These are phyloP conservation scores for Blepharisma stoltei DNA, from an alignment of 73 alveolate species.

Conservation along the genomic window DNA sequence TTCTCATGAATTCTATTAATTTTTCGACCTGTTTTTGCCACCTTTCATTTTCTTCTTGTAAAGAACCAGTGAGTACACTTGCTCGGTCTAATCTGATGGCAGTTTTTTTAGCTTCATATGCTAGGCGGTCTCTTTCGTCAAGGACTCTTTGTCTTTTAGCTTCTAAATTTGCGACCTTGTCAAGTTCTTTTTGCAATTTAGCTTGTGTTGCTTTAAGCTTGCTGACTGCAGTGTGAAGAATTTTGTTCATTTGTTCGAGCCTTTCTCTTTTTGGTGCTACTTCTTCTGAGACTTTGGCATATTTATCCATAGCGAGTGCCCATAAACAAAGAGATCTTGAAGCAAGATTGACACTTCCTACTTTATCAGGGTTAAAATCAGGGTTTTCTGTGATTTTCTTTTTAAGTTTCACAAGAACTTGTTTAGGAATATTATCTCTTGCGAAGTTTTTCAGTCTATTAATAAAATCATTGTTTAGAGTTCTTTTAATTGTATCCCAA, in stretches of 20 bases:
- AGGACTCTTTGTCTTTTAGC: constrained; percentile 82
- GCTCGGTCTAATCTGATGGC: constrained; percentile 91
- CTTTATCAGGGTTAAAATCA: constrained; percentile 71
- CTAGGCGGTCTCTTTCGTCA: constrained; percentile 82
- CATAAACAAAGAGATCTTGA: constrained; percentile 77
- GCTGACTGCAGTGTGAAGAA: constrained; percentile 68
- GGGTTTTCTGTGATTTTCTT: constrained; percentile 67
- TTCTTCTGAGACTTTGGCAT: constrained; percentile 73
- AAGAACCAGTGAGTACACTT: constrained; percentile 75
- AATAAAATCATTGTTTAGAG: constrained; percentile 59
- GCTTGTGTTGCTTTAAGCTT: constrained; percentile 76
- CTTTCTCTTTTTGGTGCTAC: constrained; percentile 67
- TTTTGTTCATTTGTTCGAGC: constrained; percentile 77
- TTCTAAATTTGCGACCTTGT: constrained; percentile 76
- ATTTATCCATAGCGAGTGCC: constrained; percentile 82
- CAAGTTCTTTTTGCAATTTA: constrained; percentile 71
- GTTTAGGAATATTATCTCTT: constrained; percentile 58
- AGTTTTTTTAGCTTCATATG: constrained; percentile 86
- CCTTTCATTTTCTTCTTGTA: constrained; percentile 85
- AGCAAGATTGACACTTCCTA: constrained; percentile 65
- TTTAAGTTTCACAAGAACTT: constrained; percentile 50
- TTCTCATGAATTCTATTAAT: constrained; percentile 67
- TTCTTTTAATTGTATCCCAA: constrained; percentile 65
- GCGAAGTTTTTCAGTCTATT: constrained; percentile 62
- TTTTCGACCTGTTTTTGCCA: constrained; percentile 74